Evolutionary conservation across 106 monocot species (phyloP).

Genomic region (Apostasia ramifera): DNA sequence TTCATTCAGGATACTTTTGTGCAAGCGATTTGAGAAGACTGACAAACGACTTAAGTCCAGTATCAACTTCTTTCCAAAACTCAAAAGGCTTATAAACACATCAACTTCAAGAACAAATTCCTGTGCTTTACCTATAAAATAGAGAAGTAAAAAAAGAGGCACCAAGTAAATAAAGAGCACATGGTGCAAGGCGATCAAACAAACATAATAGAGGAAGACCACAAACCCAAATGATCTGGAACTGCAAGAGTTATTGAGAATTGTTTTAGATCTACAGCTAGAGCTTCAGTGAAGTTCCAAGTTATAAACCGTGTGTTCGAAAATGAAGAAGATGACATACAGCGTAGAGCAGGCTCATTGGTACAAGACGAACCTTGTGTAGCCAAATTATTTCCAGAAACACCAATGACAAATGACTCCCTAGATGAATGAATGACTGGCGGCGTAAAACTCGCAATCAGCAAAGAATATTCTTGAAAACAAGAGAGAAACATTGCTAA

Average conservation of each 20-base stretch:
- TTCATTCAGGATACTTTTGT: conserved; percentile 11
- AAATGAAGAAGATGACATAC: conserved; percentile 6
- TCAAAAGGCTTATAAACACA: conserved; percentile 23
- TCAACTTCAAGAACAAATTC: conserved; percentile 45
- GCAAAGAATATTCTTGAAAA: conserved; percentile 30
- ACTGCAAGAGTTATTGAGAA: conserved; percentile 49
- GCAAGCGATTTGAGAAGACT: conserved; percentile 21
- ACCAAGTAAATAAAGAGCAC: conserved; percentile 1
- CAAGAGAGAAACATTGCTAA: conserved; percentile 49
- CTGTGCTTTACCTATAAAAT: conserved; percentile 33
- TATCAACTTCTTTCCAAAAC: conserved; percentile 29
- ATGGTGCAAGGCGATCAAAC: background rate
- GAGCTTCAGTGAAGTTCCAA: conserved; percentile 15
- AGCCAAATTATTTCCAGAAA: conserved; percentile 6
- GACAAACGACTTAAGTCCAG: conserved; percentile 38
- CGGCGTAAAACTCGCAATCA: conserved; percentile 11
- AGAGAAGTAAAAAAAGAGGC: background rate
- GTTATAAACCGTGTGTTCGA: conserved; percentile 6
- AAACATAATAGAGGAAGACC: conserved; percentile 12
- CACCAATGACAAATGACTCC: background rate
- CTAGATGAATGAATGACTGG: conserved; percentile 4
- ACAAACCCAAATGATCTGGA: conserved; percentile 45
- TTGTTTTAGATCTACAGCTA: conserved; percentile 34
- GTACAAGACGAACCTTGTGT: conserved; percentile 3
- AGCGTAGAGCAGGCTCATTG: conserved; percentile 2